Evolutionary conservation across 306 rosid species (phyloP), one percentile per base, ranked within the genome.

Genomic region (Clitoria ternatea): DNA sequence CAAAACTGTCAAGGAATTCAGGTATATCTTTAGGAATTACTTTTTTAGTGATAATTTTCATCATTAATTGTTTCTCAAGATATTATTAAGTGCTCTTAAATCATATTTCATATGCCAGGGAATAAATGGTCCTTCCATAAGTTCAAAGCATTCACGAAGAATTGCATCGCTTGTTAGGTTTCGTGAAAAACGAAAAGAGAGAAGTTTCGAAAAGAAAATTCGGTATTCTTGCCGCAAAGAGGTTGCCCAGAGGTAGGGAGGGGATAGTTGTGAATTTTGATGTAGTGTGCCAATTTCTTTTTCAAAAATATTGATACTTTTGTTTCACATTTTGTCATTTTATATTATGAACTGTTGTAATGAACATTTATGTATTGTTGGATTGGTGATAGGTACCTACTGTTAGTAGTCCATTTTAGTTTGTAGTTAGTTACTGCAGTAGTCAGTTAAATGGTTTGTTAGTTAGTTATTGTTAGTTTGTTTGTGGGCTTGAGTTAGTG

Each of bases 201-300:
- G 96, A 77, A 84, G 89, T 35, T 90, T 87, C 77, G 91, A 90
- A 55, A 90, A 87, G 85, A 90, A 87, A 84, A 84, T 90, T 44
- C 79, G 91, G 30, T 90, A 90, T 42, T 76, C 80, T 71, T 82
- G 87, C 69, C 91, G 96, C 17, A 85, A 87, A 69, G 96, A 87
- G 77, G 89, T 87, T 78, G 96, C 96, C 10, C 82, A 85, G 54
- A 87, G 96, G 96, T 90, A 68, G 73, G 80, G 69, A 40, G 37
- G 26, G 55, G 61, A 40, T 60, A 55, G 49, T 39, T 50, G 11
- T 9, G 29, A 43, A 37, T 32, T 69, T 59, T 69, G 61, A 52
- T 45, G 37, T 29, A 17, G 22, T n/a, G 32, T 69, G 74, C 36
- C 20, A 4, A 20, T 50, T 40, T 37, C 4, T 35, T 42, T 1